Evolutionary conservation across 2,329 filamentous ascomycete species (phyloP).

Genomic region (Macroventuria anomochaeta): DNA sequence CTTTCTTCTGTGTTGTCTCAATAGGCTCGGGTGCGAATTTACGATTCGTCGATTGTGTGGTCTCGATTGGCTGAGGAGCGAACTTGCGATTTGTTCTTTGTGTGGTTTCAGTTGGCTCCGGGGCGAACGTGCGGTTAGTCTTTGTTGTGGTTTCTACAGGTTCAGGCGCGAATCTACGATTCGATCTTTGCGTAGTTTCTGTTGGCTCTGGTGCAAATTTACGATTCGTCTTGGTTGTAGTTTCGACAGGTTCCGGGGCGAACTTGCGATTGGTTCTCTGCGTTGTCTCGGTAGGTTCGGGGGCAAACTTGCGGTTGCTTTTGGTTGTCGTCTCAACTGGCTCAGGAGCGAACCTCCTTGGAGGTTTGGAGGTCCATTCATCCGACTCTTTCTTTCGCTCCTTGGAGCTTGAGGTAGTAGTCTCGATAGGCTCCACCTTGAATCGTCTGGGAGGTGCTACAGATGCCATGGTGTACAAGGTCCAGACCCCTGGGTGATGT

Average conservation of each 20-base stretch:
- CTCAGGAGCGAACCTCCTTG: constrained; percentile 67
- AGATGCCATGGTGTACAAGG: constrained; percentile 37
- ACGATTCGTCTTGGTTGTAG: constrained; percentile 32
- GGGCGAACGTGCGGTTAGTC: constrained; percentile 32
- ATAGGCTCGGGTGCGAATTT: constrained; percentile 52
- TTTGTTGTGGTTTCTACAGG: constrained; percentile 49
- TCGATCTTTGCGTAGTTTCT: constrained; percentile 66
- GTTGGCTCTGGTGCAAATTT: constrained; percentile 72
- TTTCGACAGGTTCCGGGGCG: constrained; percentile 42
- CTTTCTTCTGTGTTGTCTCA: constrained; percentile 50
- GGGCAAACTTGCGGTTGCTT: constrained; percentile 67
- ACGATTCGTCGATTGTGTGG: constrained; percentile 62
- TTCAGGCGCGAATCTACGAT: constrained; percentile 55
- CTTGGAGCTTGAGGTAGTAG: constrained; percentile 56
- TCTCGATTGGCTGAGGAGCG: constrained; percentile 74
- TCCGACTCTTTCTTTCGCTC: constrained; percentile 68
- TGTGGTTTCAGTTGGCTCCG: constrained; percentile 37
- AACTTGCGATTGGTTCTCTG: constrained; percentile 53
- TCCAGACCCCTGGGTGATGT: constrained; percentile 4
- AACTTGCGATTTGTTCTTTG: constrained; percentile 61
- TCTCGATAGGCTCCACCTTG: constrained; percentile 48
- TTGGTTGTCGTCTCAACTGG: constrained; percentile 71
- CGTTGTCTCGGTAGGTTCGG: constrained; percentile 77
- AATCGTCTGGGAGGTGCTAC: constrained; percentile 44
- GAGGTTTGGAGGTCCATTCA: constrained; percentile 24